A percentile compares a stretch with the other conserved stretches of the same genome.
These are phyloP conservation scores for Smallanthus sonchifolius DNA, from an alignment of 129 eudicot species.

Conservation along the genomic window DNA sequence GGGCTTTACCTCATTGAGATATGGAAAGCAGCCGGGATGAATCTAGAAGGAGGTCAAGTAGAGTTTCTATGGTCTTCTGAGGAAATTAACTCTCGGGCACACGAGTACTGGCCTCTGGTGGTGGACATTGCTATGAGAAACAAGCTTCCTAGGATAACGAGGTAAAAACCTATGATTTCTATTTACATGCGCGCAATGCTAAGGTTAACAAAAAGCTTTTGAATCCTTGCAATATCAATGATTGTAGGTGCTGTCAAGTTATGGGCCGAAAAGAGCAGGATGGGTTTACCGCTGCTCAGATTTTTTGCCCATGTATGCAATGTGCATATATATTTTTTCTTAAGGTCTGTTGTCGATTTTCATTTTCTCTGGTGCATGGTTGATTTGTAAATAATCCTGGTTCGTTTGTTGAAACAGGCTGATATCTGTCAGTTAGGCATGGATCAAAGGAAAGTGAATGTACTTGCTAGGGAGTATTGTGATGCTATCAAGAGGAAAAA, in stretches of 20 bases:
- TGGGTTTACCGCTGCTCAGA: conserved; percentile 67
- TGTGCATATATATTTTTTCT: conserved; percentile 82
- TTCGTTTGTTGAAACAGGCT: no score
- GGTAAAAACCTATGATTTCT: conserved; percentile 16
- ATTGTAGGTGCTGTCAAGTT: conserved; percentile 33
- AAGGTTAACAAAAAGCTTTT: no score
- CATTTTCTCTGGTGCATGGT: not conserved
- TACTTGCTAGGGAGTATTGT: conserved; percentile 38
- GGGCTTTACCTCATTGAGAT: conserved; percentile 52
- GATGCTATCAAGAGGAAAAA: conserved; percentile 44
- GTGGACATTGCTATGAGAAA: conserved; percentile 54
- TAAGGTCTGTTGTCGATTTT: conserved; percentile 35
- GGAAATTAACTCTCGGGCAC: conserved; percentile 56
- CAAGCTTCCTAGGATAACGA: conserved; percentile 44
- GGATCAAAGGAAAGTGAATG: conserved; percentile 34
- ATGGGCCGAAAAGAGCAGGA: conserved; percentile 18
- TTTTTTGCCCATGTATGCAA: conserved; percentile 80
- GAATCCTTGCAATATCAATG: not conserved
- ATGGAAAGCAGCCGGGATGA: conserved; percentile 75
- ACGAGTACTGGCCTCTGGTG: conserved; percentile 75
- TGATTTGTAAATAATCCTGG: not conserved
- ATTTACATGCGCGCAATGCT: no score
- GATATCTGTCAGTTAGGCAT: no score
- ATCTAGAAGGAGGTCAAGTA: conserved; percentile 40
- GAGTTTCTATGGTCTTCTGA: conserved; percentile 70